Conservation (phyloP, 805 yeast genomes). For the Suhomyces prunicola region DNA sequence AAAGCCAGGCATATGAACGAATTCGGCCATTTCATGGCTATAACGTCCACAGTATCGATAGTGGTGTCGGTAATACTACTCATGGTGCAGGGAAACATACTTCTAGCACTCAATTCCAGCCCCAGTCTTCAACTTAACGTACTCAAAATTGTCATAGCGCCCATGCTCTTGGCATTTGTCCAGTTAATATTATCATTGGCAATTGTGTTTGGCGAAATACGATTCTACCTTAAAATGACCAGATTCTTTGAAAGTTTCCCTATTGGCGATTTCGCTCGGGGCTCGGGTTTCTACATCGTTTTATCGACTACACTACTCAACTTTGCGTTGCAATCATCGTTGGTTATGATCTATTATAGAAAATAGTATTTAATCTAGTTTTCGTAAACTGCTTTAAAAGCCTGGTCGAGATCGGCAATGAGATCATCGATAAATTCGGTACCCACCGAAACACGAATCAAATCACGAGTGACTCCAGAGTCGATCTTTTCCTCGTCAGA, state of each 20-base stretch:
- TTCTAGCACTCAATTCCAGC: not conserved
- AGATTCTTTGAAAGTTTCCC: not conserved
- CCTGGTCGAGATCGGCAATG: slow-evolving; percentile 73
- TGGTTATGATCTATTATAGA: not conserved
- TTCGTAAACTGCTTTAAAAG: slow-evolving; percentile 62
- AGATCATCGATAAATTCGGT: slow-evolving; percentile 81
- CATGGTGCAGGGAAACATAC: not conserved
- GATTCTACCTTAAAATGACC: not conserved
- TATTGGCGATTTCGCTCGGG: not conserved
- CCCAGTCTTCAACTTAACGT: not conserved
- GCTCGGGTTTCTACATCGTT: not conserved
- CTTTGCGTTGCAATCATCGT: not conserved
- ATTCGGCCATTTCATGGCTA: not conserved
- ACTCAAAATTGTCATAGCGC: not conserved
- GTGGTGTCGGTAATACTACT: not conserved
- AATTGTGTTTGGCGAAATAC: not conserved
- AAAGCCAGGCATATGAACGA: not conserved
- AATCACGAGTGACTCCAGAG: slow-evolving; percentile 85
- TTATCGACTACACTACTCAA: not conserved
- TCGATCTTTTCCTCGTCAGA: slow-evolving; percentile 73
- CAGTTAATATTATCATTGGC: not conserved
- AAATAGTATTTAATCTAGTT: not conserved
- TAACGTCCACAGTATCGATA: not conserved
- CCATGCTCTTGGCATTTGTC: not conserved
- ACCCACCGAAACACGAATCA: slow-evolving; percentile 85